These are phyloP conservation scores for Pyrenophora teres DNA, from an alignment of 2,329 filamentous ascomycete genomes.

Conservation along the genomic window DNA sequence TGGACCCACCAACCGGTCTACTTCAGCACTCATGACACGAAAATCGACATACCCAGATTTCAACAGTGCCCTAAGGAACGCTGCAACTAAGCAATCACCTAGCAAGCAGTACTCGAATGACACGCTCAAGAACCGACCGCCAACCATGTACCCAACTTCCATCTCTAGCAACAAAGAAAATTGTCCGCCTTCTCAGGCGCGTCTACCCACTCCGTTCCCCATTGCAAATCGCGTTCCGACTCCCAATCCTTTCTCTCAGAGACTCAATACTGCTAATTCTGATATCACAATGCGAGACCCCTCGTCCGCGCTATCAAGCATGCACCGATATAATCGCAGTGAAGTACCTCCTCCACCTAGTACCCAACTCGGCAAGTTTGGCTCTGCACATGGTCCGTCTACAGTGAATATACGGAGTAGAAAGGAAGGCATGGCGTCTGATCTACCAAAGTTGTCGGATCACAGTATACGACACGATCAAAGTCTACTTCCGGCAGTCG, in stretches of 20 bases:
- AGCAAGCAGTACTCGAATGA: conserved; percentile 7
- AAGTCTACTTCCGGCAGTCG: conserved; percentile 6
- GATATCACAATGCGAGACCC: conserved; percentile 33
- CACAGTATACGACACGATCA: conserved; percentile 23
- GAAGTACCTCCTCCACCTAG: conserved; percentile 2
- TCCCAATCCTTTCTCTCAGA: conserved; percentile 25
- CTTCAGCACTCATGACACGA: conserved; percentile 31
- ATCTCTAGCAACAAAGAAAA: conserved; percentile 28
- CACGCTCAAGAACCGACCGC: conserved; percentile 1
- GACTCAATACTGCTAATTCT: conserved; percentile 15
- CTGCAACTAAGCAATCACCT: conserved; percentile 15
- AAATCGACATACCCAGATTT: conserved; percentile 32
- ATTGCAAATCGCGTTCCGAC: conserved; percentile 22
- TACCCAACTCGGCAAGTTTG: conserved; percentile 14
- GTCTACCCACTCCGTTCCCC: conserved; percentile 15
- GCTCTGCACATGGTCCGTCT: conserved; percentile 23
- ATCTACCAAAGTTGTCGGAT: conserved; percentile 7
- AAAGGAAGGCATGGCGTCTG: conserved; percentile 31
- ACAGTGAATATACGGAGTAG: conserved; percentile 26
- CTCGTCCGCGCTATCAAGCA: conserved; percentile 21
- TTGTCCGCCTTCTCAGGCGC: conserved; percentile 11
- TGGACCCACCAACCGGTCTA: conserved; percentile 24
- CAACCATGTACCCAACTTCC: conserved; percentile 10
- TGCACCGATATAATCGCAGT: conserved; percentile 14
- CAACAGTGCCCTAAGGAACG: conserved; percentile 14